Conservation (phyloP, 306 rosid genomes). For the Castanea crenata region DNA sequence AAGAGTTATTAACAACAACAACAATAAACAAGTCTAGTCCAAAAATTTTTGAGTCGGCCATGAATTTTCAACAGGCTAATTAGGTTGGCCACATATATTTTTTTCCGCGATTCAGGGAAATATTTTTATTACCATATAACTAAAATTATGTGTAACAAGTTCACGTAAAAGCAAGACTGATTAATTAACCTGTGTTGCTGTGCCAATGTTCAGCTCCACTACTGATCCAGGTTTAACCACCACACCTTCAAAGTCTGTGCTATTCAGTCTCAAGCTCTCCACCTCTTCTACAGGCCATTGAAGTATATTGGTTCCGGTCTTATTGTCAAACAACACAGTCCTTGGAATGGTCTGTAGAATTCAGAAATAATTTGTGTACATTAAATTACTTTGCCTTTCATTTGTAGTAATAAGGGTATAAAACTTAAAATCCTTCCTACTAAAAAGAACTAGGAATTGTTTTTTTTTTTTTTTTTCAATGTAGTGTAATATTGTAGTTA, state of each 20-base stretch:
- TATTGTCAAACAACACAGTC: constrained; percentile 58
- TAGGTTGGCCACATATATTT: too few species aligned
- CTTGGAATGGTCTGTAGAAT: constrained; percentile 70
- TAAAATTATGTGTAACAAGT: not conserved
- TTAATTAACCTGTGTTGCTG: constrained; percentile 66
- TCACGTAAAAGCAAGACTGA: not conserved
- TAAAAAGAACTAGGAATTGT: too few species aligned
- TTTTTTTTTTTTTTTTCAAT: too few species aligned
- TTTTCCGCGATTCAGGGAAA: too few species aligned
- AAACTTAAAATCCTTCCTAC: too few species aligned
- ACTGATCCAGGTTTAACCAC: constrained; percentile 63
- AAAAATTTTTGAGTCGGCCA: too few species aligned
- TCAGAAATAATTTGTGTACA: not conserved
- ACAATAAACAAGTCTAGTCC: too few species aligned
- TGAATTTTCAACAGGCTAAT: too few species aligned
- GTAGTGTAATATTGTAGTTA: too few species aligned
- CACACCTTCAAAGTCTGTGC: constrained; percentile 40
- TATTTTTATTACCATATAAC: not conserved
- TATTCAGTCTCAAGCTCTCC: constrained; percentile 61
- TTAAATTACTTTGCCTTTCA: too few species aligned
- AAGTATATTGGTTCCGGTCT: constrained; percentile 57
- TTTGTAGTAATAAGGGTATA: too few species aligned
- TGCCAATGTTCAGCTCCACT: constrained; percentile 51
- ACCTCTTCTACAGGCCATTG: constrained; percentile 91
- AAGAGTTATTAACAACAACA: not conserved